Percentiles rank a stretch among this genome's conserved stretches.
These are phyloP conservation scores for Pythium periplocum DNA, from an alignment of 352 stramenopile species.

Conservation along the genomic window DNA sequence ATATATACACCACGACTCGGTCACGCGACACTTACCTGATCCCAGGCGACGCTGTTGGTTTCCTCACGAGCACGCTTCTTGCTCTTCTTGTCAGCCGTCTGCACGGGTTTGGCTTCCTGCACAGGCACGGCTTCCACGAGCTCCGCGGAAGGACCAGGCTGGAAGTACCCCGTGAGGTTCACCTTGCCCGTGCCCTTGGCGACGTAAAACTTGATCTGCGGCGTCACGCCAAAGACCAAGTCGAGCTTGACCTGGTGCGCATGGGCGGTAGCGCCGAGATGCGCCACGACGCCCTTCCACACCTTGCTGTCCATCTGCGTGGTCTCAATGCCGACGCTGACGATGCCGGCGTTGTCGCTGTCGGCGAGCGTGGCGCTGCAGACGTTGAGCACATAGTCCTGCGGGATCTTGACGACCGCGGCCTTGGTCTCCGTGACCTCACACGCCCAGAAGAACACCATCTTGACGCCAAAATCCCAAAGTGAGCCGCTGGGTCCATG, in stretches of 20 bases:
- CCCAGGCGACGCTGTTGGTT: slow-evolving; percentile 27
- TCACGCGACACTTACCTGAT: slow-evolving; percentile 39
- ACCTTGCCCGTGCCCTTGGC: slow-evolving; percentile 49
- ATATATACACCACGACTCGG: slow-evolving; percentile 14
- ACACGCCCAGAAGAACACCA: slow-evolving; percentile 34
- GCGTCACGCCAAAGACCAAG: slow-evolving; percentile 51
- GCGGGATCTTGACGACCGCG: slow-evolving; percentile 27
- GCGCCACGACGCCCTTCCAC: slow-evolving; percentile 65
- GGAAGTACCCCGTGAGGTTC: slow-evolving; percentile 81
- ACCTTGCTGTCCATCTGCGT: slow-evolving; percentile 50
- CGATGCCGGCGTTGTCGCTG: slow-evolving; percentile 15
- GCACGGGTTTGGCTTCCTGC: neutral
- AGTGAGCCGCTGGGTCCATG: slow-evolving; percentile 1
- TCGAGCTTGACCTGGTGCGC: slow-evolving; percentile 73
- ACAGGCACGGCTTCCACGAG: slow-evolving; percentile 14
- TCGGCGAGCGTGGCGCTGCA: slow-evolving; percentile 26
- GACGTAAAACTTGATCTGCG: slow-evolving; percentile 77
- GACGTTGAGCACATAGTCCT: slow-evolving; percentile 35
- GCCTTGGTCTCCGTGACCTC: slow-evolving; percentile 35
- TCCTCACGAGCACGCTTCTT: slow-evolving; percentile 68
- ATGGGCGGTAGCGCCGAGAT: slow-evolving; percentile 38
- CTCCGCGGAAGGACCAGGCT: slow-evolving; percentile 47
- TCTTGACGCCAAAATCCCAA: slow-evolving; percentile 2
- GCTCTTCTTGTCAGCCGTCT: slow-evolving; percentile 27
- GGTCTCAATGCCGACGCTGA: slow-evolving; percentile 58